phyloP scores from a whole-genome alignment of 2,329 filamentous ascomycete species.

The Paraconiothyrium sp. region DNA sequence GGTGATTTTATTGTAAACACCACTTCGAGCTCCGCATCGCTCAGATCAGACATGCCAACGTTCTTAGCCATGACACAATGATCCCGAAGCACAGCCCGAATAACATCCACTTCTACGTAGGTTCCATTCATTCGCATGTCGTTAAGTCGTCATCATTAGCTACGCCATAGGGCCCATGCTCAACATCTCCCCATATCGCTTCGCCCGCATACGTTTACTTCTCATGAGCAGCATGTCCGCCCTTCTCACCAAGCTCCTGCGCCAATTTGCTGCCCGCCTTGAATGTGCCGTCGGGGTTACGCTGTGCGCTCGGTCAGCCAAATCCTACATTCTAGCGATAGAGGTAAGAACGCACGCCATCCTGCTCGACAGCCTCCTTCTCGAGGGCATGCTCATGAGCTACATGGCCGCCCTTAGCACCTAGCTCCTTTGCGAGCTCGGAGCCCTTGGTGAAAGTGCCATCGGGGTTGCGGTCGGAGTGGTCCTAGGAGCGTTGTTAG shows the following conservation, averaged over 20 bases:
- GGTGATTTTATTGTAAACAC: background rate
- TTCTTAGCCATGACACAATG: too few species aligned
- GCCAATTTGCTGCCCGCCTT: conserved; percentile 38
- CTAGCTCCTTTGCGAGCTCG: conserved; percentile 50
- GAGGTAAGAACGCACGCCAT: conserved; percentile 32
- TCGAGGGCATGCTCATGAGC: conserved; percentile 39
- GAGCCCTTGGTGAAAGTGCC: conserved; percentile 52
- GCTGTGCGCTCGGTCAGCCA: conserved; percentile 15
- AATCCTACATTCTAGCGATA: background rate
- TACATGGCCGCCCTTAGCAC: conserved; percentile 47
- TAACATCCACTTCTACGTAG: background rate
- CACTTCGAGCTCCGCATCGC: too few species aligned
- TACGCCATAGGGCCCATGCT: background rate
- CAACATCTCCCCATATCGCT: background rate
- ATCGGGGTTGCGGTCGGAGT: conserved; percentile 48
- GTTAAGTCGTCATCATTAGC: background rate
- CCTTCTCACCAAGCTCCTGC: conserved; percentile 38
- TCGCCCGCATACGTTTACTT: background rate
- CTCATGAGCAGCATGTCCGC: conserved; percentile 29
- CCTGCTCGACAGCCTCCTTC: conserved; percentile 24
- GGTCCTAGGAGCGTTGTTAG: conserved; percentile 18
- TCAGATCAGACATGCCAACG: too few species aligned
- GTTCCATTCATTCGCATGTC: conserved; percentile 7
- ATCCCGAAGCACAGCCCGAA: background rate
- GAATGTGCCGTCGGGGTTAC: conserved; percentile 53